Percentiles rank a stretch among this genome's conserved stretches.
These are phyloP conservation scores for Fusarium tricinctum DNA, from an alignment of 2,329 filamentous ascomycete species.

Conservation along the genomic window DNA sequence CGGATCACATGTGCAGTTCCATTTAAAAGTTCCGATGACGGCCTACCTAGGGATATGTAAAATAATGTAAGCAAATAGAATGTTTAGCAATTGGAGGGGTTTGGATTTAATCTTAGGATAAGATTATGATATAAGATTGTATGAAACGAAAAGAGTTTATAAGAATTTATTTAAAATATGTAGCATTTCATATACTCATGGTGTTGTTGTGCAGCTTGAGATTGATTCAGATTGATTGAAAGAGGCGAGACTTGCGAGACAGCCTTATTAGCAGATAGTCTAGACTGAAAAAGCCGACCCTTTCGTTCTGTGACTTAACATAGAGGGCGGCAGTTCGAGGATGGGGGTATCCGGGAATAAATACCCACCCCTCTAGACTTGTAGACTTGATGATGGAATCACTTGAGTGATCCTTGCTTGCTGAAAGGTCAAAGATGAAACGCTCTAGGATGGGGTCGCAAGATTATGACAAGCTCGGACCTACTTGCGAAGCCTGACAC, in stretches of 20 bases:
- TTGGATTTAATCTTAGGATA: no score
- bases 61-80: no score
- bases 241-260: not conserved
- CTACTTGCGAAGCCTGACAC: conserved; percentile 7
- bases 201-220: not conserved
- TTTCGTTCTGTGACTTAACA: not conserved
- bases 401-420: conserved; percentile 17
- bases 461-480: conserved; percentile 16
- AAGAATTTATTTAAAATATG: no score
- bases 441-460: conserved; percentile 9
- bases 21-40: no score
- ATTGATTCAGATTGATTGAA: not conserved
- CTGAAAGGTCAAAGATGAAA: conserved; percentile 19
- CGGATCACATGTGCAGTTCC: conserved; percentile 1
- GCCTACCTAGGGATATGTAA: no score
- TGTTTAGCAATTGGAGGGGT: no score
- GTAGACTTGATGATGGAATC: conserved; percentile 14
- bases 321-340: not conserved
- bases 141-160: no score
- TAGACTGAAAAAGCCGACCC: not conserved
- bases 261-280: not conserved
- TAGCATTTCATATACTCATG: not conserved
- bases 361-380: not conserved
- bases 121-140: no score
- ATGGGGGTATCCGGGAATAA: not conserved